phyloP scores from a whole-genome alignment of 805 yeast genomes.

The Blastobotrys peoriensis region DNA sequence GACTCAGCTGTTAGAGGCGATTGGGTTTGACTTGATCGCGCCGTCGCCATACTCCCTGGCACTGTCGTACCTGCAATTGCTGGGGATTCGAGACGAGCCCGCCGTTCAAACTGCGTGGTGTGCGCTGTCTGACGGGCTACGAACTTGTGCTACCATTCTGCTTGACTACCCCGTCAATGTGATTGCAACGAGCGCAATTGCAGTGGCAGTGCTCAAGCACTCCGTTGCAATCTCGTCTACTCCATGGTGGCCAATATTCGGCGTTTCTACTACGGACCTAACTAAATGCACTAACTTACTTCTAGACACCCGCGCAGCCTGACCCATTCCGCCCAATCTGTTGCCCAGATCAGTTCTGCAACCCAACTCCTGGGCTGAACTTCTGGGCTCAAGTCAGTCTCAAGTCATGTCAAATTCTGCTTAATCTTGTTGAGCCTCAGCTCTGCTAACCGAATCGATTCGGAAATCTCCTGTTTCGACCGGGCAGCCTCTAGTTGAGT shows the following conservation, averaged over 20 bases:
- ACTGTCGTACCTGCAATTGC: constrained; percentile 14
- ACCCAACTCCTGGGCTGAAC: no score
- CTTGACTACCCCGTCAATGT: constrained; percentile 14
- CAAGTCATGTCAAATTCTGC: constrained; percentile 15
- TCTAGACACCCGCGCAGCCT: no score
- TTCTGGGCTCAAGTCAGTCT: no score
- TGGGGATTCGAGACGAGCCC: constrained; percentile 7
- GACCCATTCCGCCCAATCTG: no score
- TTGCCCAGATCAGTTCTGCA: no score
- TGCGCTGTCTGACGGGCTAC: constrained; percentile 13
- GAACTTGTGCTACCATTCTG: constrained; percentile 8
- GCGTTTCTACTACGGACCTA: constrained; percentile 13
- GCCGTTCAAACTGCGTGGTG: constrained; percentile 9
- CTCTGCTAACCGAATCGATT: constrained; percentile 42
- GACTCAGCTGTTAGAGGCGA: constrained; percentile 8
- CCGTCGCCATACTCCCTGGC: constrained; percentile 13
- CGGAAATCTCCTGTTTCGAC: constrained; percentile 40
- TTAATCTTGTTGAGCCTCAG: constrained; percentile 35
- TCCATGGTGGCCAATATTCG: constrained; percentile 18
- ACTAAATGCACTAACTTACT: no score
- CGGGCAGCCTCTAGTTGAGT: constrained; percentile 16
- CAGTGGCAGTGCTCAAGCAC: constrained; percentile 8
- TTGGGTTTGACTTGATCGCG: constrained; percentile 13
- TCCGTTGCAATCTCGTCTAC: constrained; percentile 8
- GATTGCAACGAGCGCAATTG: constrained; percentile 15